Evolutionary conservation across 192 early-diverging fungal genomes (phyloP).

Genomic region (Backusella psychrophila): DNA sequence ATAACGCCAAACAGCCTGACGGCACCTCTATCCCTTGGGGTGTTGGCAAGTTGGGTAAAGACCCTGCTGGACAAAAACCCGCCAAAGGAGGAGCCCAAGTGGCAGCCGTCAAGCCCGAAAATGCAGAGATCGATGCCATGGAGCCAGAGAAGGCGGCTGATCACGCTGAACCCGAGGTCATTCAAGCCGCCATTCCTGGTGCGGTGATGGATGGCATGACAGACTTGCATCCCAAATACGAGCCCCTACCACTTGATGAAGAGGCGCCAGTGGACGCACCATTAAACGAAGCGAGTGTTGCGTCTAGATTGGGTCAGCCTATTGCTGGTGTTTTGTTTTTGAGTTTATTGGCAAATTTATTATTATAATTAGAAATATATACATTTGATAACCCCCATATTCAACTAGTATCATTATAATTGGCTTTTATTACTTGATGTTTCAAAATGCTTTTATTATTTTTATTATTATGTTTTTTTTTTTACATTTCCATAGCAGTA

Average conservation of each 20-base stretch:
- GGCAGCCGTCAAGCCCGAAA: not conserved
- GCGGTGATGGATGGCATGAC: not conserved
- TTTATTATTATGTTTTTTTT: not conserved
- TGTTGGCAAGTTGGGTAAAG: conserved; percentile 8
- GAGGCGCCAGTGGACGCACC: not conserved
- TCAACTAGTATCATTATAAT: too few species aligned
- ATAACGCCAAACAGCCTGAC: conserved; percentile 25
- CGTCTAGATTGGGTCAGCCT: not conserved
- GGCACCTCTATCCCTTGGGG: conserved; percentile 13
- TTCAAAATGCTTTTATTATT: not conserved
- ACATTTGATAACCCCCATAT: not conserved
- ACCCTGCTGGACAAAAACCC: not conserved
- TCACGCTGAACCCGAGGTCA: not conserved
- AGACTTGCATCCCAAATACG: not conserved
- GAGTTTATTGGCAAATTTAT: not conserved
- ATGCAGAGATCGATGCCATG: not conserved
- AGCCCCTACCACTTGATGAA: not conserved
- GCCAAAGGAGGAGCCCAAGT: not conserved
- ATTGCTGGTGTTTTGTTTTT: not conserved
- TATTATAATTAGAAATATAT: not conserved
- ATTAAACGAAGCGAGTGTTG: conserved; percentile 9
- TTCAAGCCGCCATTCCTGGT: conserved; percentile 1
- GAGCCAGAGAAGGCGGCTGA: not conserved
- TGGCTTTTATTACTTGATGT: not conserved
- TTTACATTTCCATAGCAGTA: conserved; percentile 41